Conservation (phyloP, 2,329 filamentous ascomycete species). For the Colletotrichum gigasporum region DNA sequence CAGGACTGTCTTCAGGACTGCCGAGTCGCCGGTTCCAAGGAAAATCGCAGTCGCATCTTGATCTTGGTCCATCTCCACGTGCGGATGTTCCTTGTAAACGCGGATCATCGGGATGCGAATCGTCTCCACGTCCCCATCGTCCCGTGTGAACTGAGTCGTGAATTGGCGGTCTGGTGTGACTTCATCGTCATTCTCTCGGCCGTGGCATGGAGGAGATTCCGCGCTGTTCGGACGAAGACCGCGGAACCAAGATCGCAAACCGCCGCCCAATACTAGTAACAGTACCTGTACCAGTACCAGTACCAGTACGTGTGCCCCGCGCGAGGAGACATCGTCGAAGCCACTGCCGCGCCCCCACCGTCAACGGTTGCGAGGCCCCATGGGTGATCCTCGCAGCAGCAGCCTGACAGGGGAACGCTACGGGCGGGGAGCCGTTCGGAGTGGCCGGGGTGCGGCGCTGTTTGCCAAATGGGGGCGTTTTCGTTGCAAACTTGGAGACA, state of each 20-base stretch:
- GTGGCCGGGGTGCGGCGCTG: constrained; percentile 19
- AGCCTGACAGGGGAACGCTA: constrained; percentile 14
- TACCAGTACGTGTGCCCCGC: background rate
- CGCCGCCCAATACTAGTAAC: too few species aligned
- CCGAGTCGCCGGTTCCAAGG: constrained; percentile 10
- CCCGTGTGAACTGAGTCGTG: constrained; percentile 14
- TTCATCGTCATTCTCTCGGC: background rate
- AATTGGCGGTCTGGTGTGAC: background rate
- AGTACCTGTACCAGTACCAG: too few species aligned
- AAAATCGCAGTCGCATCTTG: constrained; percentile 2
- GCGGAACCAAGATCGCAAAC: background rate
- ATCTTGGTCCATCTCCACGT: constrained; percentile 3
- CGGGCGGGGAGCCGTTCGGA: constrained; percentile 23
- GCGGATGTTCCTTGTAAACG: constrained; percentile 4
- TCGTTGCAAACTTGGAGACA: constrained; percentile 12
- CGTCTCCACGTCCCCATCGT: constrained; percentile 6
- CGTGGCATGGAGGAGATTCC: constrained; percentile 4
- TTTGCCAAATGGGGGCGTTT: constrained; percentile 11
- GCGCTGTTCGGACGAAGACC: constrained; percentile 13
- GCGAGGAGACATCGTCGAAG: constrained; percentile 16
- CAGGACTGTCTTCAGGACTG: background rate
- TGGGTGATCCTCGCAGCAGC: constrained; percentile 23
- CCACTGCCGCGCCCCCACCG: constrained; percentile 18
- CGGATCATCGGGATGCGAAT: constrained; percentile 18
- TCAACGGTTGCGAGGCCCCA: constrained; percentile 5